Conservation (phyloP, 495 filamentous ascomycete species). For the Trichoderma orchidacearum region DNA sequence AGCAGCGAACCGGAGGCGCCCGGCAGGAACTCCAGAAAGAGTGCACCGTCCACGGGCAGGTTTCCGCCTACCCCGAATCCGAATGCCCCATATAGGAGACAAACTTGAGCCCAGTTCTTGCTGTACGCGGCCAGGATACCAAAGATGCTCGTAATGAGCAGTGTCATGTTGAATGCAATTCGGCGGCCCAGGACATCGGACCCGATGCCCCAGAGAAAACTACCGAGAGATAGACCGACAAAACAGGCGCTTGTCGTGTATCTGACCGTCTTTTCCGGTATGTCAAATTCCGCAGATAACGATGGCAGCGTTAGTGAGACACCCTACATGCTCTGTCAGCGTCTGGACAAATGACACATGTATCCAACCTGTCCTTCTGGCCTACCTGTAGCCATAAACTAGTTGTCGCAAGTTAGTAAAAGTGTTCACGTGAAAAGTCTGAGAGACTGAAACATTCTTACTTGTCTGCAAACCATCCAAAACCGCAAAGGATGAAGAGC, state of each 20-base stretch:
- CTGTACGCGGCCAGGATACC: conserved; percentile 56
- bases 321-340: conserved; percentile 32
- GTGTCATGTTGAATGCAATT: conserved; percentile 65
- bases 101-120: conserved; percentile 54
- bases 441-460: conserved; percentile 12
- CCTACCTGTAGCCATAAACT: conserved; percentile 41
- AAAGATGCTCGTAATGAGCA: conserved; percentile 58
- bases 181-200: conserved; percentile 54
- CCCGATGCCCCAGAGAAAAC: conserved; percentile 70
- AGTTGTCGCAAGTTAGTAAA: not conserved
- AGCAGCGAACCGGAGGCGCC: conserved; percentile 63
- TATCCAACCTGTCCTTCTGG: conserved; percentile 20
- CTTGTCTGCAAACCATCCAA: conserved; percentile 57
- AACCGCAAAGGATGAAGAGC: conserved; percentile 69
- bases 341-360: conserved; percentile 10
- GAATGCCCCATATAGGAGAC: conserved; percentile 30
- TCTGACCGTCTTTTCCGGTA: conserved; percentile 35
- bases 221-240: conserved; percentile 54
- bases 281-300: conserved; percentile 50
- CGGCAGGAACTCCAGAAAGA: conserved; percentile 70
- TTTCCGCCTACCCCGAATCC: conserved; percentile 53
- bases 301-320: conserved; percentile 66
- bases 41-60: conserved; percentile 66
- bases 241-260: conserved; percentile 39
- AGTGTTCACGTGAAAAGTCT: not conserved